Base-by-base conservation (phyloP, 371 early-diverging fungal species). In the Mucor lusitanicus region DNA sequence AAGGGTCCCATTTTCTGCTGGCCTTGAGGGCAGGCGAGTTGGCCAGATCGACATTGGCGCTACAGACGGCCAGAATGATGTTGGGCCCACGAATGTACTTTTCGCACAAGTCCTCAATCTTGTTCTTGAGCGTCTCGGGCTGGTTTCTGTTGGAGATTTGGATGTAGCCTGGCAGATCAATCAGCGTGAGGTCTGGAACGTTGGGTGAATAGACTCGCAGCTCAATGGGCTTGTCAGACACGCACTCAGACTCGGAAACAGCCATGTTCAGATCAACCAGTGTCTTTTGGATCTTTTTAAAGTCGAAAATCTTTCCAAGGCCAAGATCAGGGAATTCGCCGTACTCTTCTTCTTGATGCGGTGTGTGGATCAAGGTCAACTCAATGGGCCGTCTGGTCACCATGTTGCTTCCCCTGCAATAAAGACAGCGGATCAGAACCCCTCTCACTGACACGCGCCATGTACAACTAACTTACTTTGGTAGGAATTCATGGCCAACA, bases 81-180 rank as follows among this genome's bases (percentile, higher is more conserved):
- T 98, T 98, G 50, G 94, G 94, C 53, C 94, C 93, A 63, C 85
- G 82, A 66, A 98, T 93, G 70, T 99, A 99, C 68, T 91, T 86
- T 72, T 96, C 92, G 73, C 98, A 97, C 7, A 99, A 85, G 40
- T 93, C 93, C 27, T 94, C 90, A 75, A 99, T 97, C 81, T 94
- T 93, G 63, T 89, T 87, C 76, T 98, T 98, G 46, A 99, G 88
- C 0, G 89, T 82, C 9, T 88, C 85, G 6, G 99, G 99, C 77
- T 99, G 99, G 66, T 96, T 92, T 58, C 91, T 88, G 74, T 91
- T 95, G 37, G 90, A 92, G n/a, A 99, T 91, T 69, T 96, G 98
- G 67, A 99, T 98, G 80, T 96, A 99, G 6, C 99, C 99, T 2
- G 99, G 99, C 50, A 99, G 80, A 79, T 99, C 99, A 56, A 99